Conservation (phyloP, 1,284 basidiomycete species). For the Pyrrhoderma noxium region DNA sequence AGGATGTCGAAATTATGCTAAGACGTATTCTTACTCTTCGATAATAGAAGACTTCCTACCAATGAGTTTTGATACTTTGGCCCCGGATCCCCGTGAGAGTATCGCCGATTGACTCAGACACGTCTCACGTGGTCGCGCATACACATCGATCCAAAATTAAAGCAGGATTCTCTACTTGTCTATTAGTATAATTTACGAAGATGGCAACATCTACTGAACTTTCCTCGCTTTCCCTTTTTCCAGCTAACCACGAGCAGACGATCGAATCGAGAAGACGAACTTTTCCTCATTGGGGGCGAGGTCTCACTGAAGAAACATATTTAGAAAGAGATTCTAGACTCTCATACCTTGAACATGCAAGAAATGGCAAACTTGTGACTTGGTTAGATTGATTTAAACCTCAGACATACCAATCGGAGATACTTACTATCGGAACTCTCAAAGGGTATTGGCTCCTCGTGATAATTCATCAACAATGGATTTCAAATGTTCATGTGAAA, state of each 20-base stretch:
- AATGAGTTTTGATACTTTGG: too few species aligned
- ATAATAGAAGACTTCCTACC: too few species aligned
- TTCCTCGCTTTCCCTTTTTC: constrained; percentile 15
- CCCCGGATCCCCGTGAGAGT: too few species aligned
- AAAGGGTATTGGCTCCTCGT: constrained; percentile 38
- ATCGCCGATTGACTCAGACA: too few species aligned
- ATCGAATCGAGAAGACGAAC: constrained; percentile 30
- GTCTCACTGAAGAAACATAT: constrained; percentile 31
- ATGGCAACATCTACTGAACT: constrained; percentile 10
- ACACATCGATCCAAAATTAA: too few species aligned
- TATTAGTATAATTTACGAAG: neutral
- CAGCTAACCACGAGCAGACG: constrained; percentile 29
- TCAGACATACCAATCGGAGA: too few species aligned
- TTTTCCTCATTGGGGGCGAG: constrained; percentile 30
- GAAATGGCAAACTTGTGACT: constrained; percentile 30
- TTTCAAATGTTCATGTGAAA: constrained; percentile 40
- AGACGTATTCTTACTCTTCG: too few species aligned
- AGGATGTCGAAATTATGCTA: too few species aligned
- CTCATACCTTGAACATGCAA: constrained; percentile 31
- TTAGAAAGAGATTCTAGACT: constrained; percentile 29
- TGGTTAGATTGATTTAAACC: too few species aligned
- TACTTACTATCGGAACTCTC: too few species aligned
- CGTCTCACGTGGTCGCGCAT: too few species aligned
- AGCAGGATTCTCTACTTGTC: too few species aligned
- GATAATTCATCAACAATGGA: constrained; percentile 32